Evolutionary conservation across 257 asterid genomes (phyloP).

Genomic region (Plantago major): DNA sequence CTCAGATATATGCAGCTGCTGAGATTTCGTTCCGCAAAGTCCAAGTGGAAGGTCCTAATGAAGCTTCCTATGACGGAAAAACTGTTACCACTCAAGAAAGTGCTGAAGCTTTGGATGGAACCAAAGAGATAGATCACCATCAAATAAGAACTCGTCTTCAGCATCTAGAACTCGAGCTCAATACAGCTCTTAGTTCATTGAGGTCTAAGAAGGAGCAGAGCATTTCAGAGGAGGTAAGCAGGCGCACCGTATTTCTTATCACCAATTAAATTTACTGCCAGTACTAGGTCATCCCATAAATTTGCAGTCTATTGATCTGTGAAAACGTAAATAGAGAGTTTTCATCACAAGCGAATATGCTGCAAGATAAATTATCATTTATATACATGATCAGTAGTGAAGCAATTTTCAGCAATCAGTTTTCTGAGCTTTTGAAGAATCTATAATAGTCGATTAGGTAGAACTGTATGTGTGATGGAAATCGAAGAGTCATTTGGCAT

Average conservation of each 20-base stretch:
- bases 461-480: not conserved
- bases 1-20: constrained; percentile 57
- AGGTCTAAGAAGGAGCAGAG: constrained; percentile 45
- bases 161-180: constrained; percentile 63
- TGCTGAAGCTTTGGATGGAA: constrained; percentile 27
- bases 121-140: constrained; percentile 31
- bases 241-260: constrained; percentile 10
- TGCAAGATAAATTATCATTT: not conserved
- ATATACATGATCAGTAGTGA: not conserved
- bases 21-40: constrained; percentile 48
- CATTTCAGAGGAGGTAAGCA: constrained; percentile 43
- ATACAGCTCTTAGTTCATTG: constrained; percentile 49
- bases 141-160: constrained; percentile 51
- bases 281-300: not conserved
- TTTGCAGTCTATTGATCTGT: constrained; percentile 1
- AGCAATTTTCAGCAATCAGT: not conserved
- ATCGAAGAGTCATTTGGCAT: not conserved
- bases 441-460: not conserved
- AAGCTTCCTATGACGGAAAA: constrained; percentile 28
- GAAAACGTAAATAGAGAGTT: constrained; percentile 2
- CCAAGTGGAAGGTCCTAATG: constrained; percentile 25
- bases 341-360: constrained; percentile 6
- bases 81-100: constrained; percentile 26
- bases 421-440: not conserved
- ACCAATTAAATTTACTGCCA: constrained; percentile 11